These are phyloP conservation scores for Alternaria rosae DNA, from an alignment of 2,329 filamentous ascomycete genomes.

Conservation along the genomic window DNA sequence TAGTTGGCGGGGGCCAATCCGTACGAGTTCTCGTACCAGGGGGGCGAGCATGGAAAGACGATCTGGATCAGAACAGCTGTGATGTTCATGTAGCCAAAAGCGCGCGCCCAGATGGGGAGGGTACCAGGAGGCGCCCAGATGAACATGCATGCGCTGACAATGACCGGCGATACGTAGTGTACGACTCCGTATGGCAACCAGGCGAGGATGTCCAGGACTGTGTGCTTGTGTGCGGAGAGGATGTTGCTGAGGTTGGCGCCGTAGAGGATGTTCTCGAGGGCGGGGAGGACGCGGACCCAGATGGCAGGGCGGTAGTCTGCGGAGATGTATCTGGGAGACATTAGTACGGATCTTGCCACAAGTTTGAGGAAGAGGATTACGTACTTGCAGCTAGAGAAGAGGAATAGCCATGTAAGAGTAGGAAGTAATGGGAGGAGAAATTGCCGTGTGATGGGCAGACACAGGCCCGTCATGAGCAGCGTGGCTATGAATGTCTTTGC, in stretches of 20 bases:
- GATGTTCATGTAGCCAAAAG: slow-evolving; percentile 93
- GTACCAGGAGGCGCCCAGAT: slow-evolving; percentile 87
- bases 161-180: slow-evolving; percentile 85
- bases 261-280: slow-evolving; percentile 95
- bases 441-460: slow-evolving; percentile 85
- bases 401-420: slow-evolving; percentile 84
- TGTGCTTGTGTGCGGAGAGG: slow-evolving; percentile 85
- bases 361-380: slow-evolving; percentile 49
- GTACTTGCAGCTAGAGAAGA: slow-evolving; percentile 94
- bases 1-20: slow-evolving; percentile 92
- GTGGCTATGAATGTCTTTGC: slow-evolving; percentile 77
- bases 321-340: slow-evolving; percentile 76
- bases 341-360: slow-evolving; percentile 25
- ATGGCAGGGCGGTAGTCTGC: slow-evolving; percentile 89
- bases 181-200: slow-evolving; percentile 94
- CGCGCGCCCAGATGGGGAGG: slow-evolving; percentile 81
- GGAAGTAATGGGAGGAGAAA: slow-evolving; percentile 89
- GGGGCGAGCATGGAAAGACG: slow-evolving; percentile 89
- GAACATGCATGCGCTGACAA: slow-evolving; percentile 82
- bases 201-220: slow-evolving; percentile 83
- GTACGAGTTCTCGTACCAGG: slow-evolving; percentile 96
- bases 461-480: slow-evolving; percentile 71
- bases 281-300: slow-evolving; percentile 92
- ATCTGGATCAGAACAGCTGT: slow-evolving; percentile 87
- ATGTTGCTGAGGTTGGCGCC: slow-evolving; percentile 96